Percentiles rank a stretch among this genome's conserved stretches.
Conservation (phyloP, 305 asterid genomes). For the Fraxinus paxiana region DNA sequence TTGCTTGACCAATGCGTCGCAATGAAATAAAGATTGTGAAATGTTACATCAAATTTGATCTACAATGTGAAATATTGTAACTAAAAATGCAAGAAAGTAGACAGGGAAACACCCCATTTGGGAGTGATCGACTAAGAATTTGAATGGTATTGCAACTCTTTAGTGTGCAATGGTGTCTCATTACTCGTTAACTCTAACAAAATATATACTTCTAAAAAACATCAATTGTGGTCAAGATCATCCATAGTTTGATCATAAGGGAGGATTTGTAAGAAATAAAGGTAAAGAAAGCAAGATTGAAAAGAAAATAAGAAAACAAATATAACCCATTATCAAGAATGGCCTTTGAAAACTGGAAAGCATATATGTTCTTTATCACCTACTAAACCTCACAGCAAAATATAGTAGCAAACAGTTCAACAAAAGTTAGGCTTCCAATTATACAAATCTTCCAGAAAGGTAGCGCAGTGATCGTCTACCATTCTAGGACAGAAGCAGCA, state of each 20-base stretch:
- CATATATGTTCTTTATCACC: not conserved
- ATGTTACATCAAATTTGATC: not conserved
- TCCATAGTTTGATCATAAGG: not conserved
- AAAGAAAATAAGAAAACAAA: not conserved
- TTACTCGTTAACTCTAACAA: not conserved
- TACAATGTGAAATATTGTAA: not conserved
- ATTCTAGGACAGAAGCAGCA: not conserved
- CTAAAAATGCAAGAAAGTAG: not conserved
- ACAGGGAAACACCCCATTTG: not conserved
- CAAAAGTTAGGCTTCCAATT: not conserved
- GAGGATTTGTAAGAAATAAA: not conserved
- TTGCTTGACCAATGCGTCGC: not conserved
- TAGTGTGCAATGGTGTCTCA: not conserved
- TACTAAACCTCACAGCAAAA: not conserved
- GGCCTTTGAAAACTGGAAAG: not conserved
- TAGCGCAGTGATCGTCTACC: not conserved
- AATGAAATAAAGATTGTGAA: not conserved
- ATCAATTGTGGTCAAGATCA: not conserved
- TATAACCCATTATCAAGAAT: not conserved
- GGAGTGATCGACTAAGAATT: not conserved
- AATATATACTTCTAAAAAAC: not conserved
- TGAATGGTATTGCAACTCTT: not conserved
- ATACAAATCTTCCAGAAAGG: not conserved
- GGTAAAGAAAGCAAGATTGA: not conserved
- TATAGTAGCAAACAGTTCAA: not conserved